Evolutionary conservation across 495 filamentous ascomycete species (phyloP), one percentile per base, ranked within the genome.

Genomic region (Neurospora sp.): DNA sequence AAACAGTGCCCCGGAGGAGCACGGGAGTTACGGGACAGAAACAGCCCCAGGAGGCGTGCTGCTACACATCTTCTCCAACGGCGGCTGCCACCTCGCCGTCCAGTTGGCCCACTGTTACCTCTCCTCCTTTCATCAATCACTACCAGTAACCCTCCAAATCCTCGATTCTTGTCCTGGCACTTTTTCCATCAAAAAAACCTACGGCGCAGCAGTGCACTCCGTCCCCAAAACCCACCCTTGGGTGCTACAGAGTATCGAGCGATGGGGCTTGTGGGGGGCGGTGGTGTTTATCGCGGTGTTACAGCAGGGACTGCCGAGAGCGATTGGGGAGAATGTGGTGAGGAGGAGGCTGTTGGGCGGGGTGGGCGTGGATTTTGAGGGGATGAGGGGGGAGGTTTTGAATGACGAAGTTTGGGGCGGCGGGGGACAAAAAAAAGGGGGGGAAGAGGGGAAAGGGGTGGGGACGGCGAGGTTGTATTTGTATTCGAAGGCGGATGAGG

Each of bases 11-110:
- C 27, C 27, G 27, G 27, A 31, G 27, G 27, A 31, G 27, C 27
- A 31, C 27, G 27, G 27, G 27, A 31, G 27, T 31, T 31, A 31
- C 27, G 2, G 27, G 27, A 31, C 4, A 14, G 14, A 2, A 10
- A 61, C 27, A 16, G 12, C 12, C 1, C 12, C 45, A 4, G 45
- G 45, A 27, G 22, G 27, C 0, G 7, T 84, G 42, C 75, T 84
- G 8, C 70, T 85, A 0, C 84, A 85, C 75, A 74, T 77, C 68
- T 85, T 84, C 78, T 84, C 83, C 20, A 81, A 84, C 74, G 83
- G 82, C 40, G 83, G 83, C n/a, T 74, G 78, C 9, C 78, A 77
- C 74, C 83, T 80, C 8, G 73, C 76, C 40, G 74, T 76, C 4
- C 59, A 72, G 27, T 27, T 27, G 27, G 27, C 27, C 27, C 27